Conservation (phyloP, 176 grass and related monocot genomes). For the Ampelocalamus luodianensis region DNA sequence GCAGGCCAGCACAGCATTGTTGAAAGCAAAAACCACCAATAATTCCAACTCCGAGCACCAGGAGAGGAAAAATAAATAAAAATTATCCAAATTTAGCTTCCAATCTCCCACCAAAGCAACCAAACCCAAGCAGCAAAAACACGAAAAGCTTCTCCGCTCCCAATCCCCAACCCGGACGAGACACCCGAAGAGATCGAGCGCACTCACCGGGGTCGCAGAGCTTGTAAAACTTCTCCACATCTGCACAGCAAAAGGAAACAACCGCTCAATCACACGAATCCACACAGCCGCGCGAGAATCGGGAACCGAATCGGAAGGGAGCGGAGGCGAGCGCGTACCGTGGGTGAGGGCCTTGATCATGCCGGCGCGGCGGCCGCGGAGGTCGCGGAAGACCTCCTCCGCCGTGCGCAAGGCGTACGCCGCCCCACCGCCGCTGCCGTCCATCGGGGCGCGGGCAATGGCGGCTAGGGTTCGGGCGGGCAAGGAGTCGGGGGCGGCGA, state of each 20-base stretch:
- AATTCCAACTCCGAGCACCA: conserved; percentile 37
- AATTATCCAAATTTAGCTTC: conserved; percentile 42
- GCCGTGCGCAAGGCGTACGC: conserved; percentile 56
- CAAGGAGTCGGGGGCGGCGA: background rate
- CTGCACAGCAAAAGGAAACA: conserved; percentile 53
- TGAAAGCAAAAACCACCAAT: conserved; percentile 30
- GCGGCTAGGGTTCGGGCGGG: conserved; percentile 32
- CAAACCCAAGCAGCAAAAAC: conserved; percentile 22
- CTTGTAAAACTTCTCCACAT: conserved; percentile 95
- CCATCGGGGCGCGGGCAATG: conserved; percentile 63
- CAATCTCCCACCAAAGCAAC: conserved; percentile 44
- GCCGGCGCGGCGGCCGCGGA: conserved; percentile 77
- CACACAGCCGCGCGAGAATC: background rate
- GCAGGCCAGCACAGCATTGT: conserved; percentile 25
- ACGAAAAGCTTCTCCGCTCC: conserved; percentile 11
- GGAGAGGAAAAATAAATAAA: background rate
- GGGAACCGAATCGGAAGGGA: conserved; percentile 7
- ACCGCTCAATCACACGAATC: conserved; percentile 43
- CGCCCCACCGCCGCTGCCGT: conserved; percentile 54
- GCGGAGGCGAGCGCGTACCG: conserved; percentile 43
- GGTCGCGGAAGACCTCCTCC: conserved; percentile 95
- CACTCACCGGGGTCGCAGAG: conserved; percentile 90
- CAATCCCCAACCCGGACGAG: background rate
- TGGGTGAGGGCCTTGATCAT: conserved; percentile 94
- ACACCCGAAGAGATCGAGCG: conserved; percentile 45